Evolutionary conservation across 2,329 filamentous ascomycete species (phyloP), one percentile per base, ranked within the genome.

Genomic region (Sporothrix pallida): DNA sequence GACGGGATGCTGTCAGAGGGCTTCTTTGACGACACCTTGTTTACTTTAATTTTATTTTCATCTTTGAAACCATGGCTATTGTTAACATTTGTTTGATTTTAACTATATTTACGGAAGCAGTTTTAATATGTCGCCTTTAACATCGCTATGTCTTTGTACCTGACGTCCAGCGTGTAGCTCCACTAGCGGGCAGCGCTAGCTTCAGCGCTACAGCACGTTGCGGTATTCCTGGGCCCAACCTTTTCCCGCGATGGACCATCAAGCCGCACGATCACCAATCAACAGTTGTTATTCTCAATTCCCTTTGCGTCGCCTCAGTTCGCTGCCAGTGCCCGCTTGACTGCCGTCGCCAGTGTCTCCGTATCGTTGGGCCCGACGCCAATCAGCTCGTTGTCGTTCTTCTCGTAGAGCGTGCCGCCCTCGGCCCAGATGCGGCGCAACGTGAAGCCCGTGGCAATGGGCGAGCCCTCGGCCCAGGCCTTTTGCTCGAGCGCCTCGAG

Each of bases 381-480:
- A 71, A 93, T 84, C 1, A 85, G 77, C 42, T 84, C 86, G 77
- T 94, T 93, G 78, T 93, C 91, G 72, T 89, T 87, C 80, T 88
- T 87, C 1, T 89, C 86, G 78, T 94, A 93, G 63, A 93, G 80
- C 0, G 92, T 94, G 0, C 90, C 90, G 0, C 92, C 92, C 77
- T 92, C 88, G 0, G 88, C 87, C 92, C 92, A 94, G 70, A 94
- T 94, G 20, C 92, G 83, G 63, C 89, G 83, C 76, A 94, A 81
- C 0, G 92, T 93, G 68, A 86, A 84, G 0, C 83, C 76, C 0
- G 88, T 88, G 0, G 89, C 90, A 20, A 79, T 75, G 0, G 89
- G 85, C 65, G 84, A 81, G 0, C 84, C 84, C 48, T 84, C 82
- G 17, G 84, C 84, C 88, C 89, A 92, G 0, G 86, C 85, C 78